Evolutionary conservation across 1,284 basidiomycete genomes (phyloP), one percentile per base, ranked within the genome.

Genomic region (Malassezia restricta): DNA sequence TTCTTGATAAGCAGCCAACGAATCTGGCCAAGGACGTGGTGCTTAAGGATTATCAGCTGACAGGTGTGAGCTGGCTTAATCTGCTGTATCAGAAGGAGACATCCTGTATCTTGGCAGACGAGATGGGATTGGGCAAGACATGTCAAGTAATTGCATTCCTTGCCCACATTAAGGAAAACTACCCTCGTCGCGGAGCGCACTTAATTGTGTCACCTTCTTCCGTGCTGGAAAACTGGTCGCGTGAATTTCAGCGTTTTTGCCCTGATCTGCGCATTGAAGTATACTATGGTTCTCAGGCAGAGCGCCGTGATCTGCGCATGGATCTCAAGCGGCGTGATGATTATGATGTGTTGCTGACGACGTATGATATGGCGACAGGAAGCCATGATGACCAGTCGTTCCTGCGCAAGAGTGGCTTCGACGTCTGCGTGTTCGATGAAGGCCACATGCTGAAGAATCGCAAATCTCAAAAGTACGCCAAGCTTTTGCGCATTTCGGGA

Each of bases 121-220:
- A 67, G 54, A 68, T 69, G 65, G 68, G 90, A 66, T 82, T 98
- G 52, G 94, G 94, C 29, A 99, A 99, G 78, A 99, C 92, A 1
- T 86, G 90, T 24, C 92, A 99, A 76, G 92, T 99, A 49, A 96
- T 99, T 67, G 85, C 89, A 48, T 94, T 99, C 77, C 81, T 98
- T 51, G 86, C 91, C 2, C 80, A 86, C 62, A 78, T 96, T 53
- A 89, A 88, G 71, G 83, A 87, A 64, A 79, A 77, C 48, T 83
- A 83, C 11, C 79, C 79, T 43, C 78, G 77, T 45, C 89, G 49
- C 8, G 64, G 92, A 0, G 90, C 91, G 15, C 90, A 96, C 76
- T 81, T 98, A 31, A 80, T 99, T 51, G 83, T 98, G 58, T 94
- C 96, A 6, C 67, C 66, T 12, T 90, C 91, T 1, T 98, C 92